Conservation (phyloP, 2,329 filamentous ascomycete species). For the Penicillium sp. region DNA sequence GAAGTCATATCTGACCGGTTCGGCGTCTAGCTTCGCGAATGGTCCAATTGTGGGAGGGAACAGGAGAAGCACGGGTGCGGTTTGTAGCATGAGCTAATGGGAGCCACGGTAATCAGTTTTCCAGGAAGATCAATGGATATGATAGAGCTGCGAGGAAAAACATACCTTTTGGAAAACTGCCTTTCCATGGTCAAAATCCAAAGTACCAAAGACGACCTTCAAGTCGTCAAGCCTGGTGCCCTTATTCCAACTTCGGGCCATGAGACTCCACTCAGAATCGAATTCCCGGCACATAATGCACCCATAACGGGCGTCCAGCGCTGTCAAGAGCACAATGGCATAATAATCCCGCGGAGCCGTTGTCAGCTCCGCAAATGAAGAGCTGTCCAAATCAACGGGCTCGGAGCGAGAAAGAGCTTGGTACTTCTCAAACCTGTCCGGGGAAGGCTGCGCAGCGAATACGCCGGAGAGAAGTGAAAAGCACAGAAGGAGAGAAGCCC, state of each 20-base stretch:
- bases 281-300: slow-evolving; percentile 89
- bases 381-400: slow-evolving; percentile 79
- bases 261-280: slow-evolving; percentile 89
- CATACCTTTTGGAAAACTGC: slow-evolving; percentile 83
- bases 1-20: slow-evolving; percentile 84
- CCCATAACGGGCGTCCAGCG: slow-evolving; percentile 78
- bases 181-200: slow-evolving; percentile 87
- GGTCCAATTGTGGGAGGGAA: slow-evolving; percentile 86
- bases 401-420: slow-evolving; percentile 68
- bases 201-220: slow-evolving; percentile 74
- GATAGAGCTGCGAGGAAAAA: slow-evolving; percentile 1
- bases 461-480: slow-evolving; percentile 33
- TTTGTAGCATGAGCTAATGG: slow-evolving; percentile 83
- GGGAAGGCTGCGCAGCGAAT: slow-evolving; percentile 58
- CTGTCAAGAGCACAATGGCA: slow-evolving; percentile 81
- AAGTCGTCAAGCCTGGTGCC: slow-evolving; percentile 66
- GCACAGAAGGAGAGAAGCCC: slow-evolving; percentile 45
- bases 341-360: slow-evolving; percentile 80
- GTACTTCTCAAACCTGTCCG: slow-evolving; percentile 72
- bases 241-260: slow-evolving; percentile 84
- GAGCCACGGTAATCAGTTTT: not conserved
- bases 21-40: slow-evolving; percentile 69
- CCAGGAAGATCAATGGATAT: not conserved
- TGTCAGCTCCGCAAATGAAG: slow-evolving; percentile 75
- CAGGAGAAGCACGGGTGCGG: slow-evolving; percentile 84